A percentile compares a stretch with the other conserved stretches of the same genome.
Evolutionary conservation across 192 early-diverging fungal species (phyloP).

Genomic region (Umbelopsis vinacea): DNA sequence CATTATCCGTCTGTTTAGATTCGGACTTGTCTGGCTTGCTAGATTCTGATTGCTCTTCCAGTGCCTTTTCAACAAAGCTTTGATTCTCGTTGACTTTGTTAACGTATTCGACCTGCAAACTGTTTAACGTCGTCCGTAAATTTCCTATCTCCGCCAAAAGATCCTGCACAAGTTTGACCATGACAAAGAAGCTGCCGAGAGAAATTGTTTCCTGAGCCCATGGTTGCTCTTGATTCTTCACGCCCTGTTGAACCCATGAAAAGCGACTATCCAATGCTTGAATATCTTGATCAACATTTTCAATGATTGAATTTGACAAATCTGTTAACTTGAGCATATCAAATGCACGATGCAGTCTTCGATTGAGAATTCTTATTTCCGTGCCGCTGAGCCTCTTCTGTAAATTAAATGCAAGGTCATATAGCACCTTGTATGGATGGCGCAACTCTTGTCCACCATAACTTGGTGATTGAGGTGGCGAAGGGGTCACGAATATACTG

Average conservation of each 20-base stretch:
- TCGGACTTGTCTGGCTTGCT: background rate
- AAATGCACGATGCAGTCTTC: conserved; percentile 52
- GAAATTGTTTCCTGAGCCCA: background rate
- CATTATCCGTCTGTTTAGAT: background rate
- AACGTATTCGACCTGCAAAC: conserved; percentile 62
- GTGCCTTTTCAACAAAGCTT: conserved; percentile 51
- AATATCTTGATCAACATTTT: conserved; percentile 57
- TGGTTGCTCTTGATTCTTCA: conserved; percentile 30
- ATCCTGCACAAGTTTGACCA: conserved; percentile 47
- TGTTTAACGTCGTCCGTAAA: conserved; percentile 59
- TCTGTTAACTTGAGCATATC: conserved; percentile 60
- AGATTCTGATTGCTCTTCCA: background rate
- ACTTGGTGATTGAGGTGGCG: conserved; percentile 12
- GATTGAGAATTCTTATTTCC: conserved; percentile 56
- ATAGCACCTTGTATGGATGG: conserved; percentile 48
- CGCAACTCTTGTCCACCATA: background rate
- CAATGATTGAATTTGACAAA: conserved; percentile 64
- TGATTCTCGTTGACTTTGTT: conserved; percentile 59
- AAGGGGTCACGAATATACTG: conserved; percentile 7
- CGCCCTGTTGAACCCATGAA: conserved; percentile 49
- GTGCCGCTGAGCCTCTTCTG: conserved; percentile 52
- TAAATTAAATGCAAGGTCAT: conserved; percentile 40
- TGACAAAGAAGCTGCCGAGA: conserved; percentile 44
- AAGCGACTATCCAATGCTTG: conserved; percentile 49
- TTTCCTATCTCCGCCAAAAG: conserved; percentile 56